Conservation (phyloP, 1,284 basidiomycete genomes). For the Sporisorium graminicola region DNA sequence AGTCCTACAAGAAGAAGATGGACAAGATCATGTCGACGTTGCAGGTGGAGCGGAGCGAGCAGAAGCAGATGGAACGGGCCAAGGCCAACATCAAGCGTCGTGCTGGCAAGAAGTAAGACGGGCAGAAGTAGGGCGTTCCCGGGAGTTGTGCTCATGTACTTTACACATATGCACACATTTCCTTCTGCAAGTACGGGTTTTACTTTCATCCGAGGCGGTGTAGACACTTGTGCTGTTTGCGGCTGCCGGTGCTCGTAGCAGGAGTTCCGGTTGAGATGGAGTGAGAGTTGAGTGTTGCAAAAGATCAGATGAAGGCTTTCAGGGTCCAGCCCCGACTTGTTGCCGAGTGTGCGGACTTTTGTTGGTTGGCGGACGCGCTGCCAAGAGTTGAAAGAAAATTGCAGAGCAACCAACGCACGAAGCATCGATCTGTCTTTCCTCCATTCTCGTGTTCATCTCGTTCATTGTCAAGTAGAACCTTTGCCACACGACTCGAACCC, state of each 20-base stretch:
- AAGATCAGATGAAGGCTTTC: neutral
- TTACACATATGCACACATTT: neutral
- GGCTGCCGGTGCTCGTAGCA: neutral
- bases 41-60: slow-evolving; percentile 90
- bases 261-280: neutral
- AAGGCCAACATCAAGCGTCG: slow-evolving; percentile 73
- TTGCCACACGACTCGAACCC: neutral
- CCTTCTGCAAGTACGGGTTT: neutral
- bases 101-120: slow-evolving; percentile 50
- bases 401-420: slow-evolving; percentile 18
- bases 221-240: neutral
- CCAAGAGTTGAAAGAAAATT: neutral
- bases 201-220: too few relatives aligned
- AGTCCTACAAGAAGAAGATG: slow-evolving; percentile 73
- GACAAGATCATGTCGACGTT: slow-evolving; percentile 82
- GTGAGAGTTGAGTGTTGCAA: neutral
- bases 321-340: neutral
- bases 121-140: too few relatives aligned
- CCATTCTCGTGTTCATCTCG: neutral
- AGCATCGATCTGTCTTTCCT: slow-evolving; percentile 12
- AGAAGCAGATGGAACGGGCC: slow-evolving; percentile 83
- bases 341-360: too few relatives aligned
- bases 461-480: neutral
- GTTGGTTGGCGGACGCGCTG: neutral
- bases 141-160: slow-evolving; percentile 2